Base-by-base conservation (phyloP, 805 yeast species). In the Kazachstania viticola region DNA sequence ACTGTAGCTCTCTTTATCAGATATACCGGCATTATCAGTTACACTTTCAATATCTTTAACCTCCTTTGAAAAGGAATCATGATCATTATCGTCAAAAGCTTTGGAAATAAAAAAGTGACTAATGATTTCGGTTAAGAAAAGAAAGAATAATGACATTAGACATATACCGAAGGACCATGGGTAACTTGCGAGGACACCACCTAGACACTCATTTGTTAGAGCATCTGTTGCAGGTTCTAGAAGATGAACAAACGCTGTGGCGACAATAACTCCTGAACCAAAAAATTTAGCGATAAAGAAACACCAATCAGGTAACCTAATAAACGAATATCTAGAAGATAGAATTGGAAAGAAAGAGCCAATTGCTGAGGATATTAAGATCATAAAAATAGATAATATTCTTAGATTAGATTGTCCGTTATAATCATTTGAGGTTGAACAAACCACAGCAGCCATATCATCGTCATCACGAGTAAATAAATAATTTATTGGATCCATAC, bases 221-320 rank as follows among this genome's bases (percentile, higher is more conserved):
- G 39, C 41, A 13, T 44, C 48, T 4, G 30, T 18, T 4, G 77
- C 79, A 3, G 77, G 77, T 33, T 65, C 63, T 45, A 77, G 58
- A 35, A 77, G 54, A 56, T 79, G 88, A 36, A 79, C 67, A 44
- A 75, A 79, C 0, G 84, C 82, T 6, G 88, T 79, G 9, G 87
- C 79, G 3, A 79, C 61, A 43, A 79, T 79, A 28, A 79, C 87
- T 32, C 88, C 88, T 4, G 83, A 67, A 44, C 88, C 88, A 45
- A 77, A 77, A 58, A 83, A 36, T 46, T 78, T 79, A 31, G 79
- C 72, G 30, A 73, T 49, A 50, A 76, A 74, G 53, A 76, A 77
- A 38, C 72, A 65, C 71, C 73, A 66, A n/a, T 64, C 41, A 1
- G 82, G 83, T 38, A 76, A 42, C 41, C 71, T 60, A 30, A 76